phyloP scores from a whole-genome alignment of 257 asterid species.

The Cinchona pubescens region DNA sequence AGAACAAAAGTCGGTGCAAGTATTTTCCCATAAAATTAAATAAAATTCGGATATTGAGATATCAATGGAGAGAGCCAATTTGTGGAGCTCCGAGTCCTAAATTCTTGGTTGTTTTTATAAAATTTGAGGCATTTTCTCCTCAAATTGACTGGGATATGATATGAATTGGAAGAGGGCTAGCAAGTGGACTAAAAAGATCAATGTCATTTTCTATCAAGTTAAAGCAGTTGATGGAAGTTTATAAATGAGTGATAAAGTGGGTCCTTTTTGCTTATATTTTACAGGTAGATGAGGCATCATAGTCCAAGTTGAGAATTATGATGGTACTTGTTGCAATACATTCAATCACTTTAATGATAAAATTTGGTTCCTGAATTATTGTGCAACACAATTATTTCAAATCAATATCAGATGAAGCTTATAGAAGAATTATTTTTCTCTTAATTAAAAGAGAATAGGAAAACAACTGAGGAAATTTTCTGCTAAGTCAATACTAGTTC shows the following conservation, averaged over 20 bases:
- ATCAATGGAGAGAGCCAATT: background rate
- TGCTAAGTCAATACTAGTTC: conserved; percentile 2
- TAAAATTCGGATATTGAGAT: background rate
- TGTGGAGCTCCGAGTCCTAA: conserved; percentile 37
- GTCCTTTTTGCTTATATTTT: conserved; percentile 36
- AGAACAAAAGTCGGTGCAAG: no score
- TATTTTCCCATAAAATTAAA: no score
- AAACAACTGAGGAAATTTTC: background rate
- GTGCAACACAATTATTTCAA: conserved; percentile 29
- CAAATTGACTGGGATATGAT: conserved; percentile 20
- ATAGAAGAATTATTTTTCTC: background rate
- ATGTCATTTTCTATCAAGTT: conserved; percentile 37
- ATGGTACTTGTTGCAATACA: conserved; percentile 32
- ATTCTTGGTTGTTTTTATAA: conserved; percentile 24
- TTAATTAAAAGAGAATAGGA: background rate
- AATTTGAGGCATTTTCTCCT: background rate
- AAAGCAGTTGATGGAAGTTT: conserved; percentile 19
- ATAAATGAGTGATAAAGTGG: conserved; percentile 29
- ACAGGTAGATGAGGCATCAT: conserved; percentile 36
- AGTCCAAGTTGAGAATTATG: conserved; percentile 41
- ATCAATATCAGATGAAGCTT: conserved; percentile 1
- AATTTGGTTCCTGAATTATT: conserved; percentile 36
- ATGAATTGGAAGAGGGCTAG: conserved; percentile 8
- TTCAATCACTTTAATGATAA: conserved; percentile 34
- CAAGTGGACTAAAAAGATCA: conserved; percentile 25